Percentiles rank a stretch among this genome's conserved stretches.
Conservation (phyloP, 2,329 filamentous ascomycete genomes). For the Nemania abortiva region DNA sequence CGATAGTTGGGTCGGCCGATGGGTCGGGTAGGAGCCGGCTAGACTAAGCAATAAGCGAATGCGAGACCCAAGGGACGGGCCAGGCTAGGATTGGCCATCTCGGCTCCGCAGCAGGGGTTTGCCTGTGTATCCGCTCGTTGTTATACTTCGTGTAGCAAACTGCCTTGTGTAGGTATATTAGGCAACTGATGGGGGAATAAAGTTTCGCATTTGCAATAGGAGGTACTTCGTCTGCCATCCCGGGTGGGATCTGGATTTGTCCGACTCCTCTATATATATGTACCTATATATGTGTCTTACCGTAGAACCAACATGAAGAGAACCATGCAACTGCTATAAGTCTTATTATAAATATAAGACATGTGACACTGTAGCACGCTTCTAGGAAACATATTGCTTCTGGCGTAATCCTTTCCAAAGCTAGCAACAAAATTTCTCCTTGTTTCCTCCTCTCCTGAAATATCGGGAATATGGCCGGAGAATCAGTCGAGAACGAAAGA, state of each 20-base stretch:
- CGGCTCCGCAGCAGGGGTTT: slow-evolving; percentile 9
- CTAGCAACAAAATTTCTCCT: not conserved
- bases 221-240: not conserved
- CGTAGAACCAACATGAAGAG: slow-evolving; percentile 1
- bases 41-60: slow-evolving; percentile 35
- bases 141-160: not conserved
- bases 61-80: slow-evolving; percentile 21
- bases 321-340: slow-evolving; percentile 11
- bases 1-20: no score
- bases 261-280: no score
- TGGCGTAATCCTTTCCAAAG: slow-evolving; percentile 8
- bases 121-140: slow-evolving; percentile 4
- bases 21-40: slow-evolving; percentile 2
- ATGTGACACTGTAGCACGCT: slow-evolving; percentile 22
- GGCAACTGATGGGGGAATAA: not conserved
- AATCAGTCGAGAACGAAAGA: slow-evolving; percentile 15
- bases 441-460: not conserved
- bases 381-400: slow-evolving; percentile 20
- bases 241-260: not conserved
- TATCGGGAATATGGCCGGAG: slow-evolving; percentile 24
- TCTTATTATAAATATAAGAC: slow-evolving; percentile 17
- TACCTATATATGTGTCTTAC: slow-evolving; percentile 26
- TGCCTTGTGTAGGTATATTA: not conserved
- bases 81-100: slow-evolving; percentile 19
- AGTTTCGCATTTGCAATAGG: slow-evolving; percentile 23